A percentile compares a stretch with the other conserved stretches of the same genome.
Conservation (phyloP, 306 rosid genomes). For the Benincasa hispida region DNA sequence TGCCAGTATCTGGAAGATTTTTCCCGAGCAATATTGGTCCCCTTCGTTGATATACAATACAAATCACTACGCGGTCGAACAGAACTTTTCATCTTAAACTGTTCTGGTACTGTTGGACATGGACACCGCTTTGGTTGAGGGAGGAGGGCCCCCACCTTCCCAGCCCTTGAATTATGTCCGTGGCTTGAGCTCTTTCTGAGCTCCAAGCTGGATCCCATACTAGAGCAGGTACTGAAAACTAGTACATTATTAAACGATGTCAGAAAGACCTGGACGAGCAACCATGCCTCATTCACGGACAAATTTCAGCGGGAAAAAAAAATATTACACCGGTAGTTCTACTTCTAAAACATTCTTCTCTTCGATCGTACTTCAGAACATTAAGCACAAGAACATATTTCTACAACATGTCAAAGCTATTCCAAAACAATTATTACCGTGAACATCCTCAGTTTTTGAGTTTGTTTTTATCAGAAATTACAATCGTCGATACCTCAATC, state of each 20-base stretch:
- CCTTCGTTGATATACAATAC: conserved; percentile 15
- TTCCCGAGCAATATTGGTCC: conserved; percentile 8
- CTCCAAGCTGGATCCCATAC: conserved; percentile 39
- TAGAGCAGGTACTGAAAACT: conserved; percentile 25
- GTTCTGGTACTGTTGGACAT: conserved; percentile 17
- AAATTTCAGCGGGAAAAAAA: too few species aligned
- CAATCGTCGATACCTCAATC: neutral
- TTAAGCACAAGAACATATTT: neutral
- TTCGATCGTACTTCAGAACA: neutral
- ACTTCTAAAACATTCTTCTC: conserved; percentile 14
- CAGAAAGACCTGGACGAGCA: neutral
- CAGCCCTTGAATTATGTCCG: conserved; percentile 26
- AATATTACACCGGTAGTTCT: too few species aligned
- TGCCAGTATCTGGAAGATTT: too few species aligned
- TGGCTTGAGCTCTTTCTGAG: conserved; percentile 28
- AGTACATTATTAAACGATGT: conserved; percentile 5
- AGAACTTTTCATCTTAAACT: conserved; percentile 20
- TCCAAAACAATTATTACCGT: neutral
- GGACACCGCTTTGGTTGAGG: conserved; percentile 17
- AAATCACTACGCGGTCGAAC: conserved; percentile 18
- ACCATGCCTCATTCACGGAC: neutral
- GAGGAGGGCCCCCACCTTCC: conserved; percentile 20
- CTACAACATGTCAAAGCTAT: neutral
- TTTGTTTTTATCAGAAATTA: neutral
- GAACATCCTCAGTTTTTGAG: neutral